Evolutionary conservation across 805 yeast genomes (phyloP).

Genomic region (Starmerella powellii): DNA sequence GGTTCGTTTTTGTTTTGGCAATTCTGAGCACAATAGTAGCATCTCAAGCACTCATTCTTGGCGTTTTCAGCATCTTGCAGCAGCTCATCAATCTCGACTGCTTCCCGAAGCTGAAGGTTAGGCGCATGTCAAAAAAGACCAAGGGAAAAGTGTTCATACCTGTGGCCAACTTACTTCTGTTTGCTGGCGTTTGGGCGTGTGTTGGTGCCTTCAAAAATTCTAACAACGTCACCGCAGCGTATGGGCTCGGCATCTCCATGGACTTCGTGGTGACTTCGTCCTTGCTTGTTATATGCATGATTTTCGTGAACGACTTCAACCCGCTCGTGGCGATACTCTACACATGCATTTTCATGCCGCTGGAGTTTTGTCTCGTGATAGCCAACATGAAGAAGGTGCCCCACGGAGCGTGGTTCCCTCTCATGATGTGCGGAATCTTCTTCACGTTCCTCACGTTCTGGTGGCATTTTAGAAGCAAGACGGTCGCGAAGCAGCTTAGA

Average conservation of each 20-base stretch:
- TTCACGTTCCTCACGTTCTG: conserved; percentile 34
- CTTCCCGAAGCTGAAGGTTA: conserved; percentile 39
- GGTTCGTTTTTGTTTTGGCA: conserved; percentile 41
- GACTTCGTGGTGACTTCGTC: conserved; percentile 44
- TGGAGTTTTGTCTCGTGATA: conserved; percentile 37
- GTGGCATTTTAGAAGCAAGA: conserved; percentile 36
- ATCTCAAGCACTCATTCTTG: conserved; percentile 46
- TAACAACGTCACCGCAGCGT: conserved; percentile 44
- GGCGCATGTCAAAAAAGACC: conserved; percentile 36
- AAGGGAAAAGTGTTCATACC: conserved; percentile 46
- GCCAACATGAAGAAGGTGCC: conserved; percentile 42
- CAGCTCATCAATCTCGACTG: conserved; percentile 45
- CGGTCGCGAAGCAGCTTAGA: conserved; percentile 9
- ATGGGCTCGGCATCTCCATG: conserved; percentile 46
- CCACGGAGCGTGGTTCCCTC: conserved; percentile 54
- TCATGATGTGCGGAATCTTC: conserved; percentile 35
- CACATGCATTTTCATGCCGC: conserved; percentile 34
- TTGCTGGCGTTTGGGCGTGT: conserved; percentile 41
- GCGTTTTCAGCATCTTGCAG: conserved; percentile 41
- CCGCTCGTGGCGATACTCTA: conserved; percentile 31
- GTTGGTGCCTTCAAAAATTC: conserved; percentile 43
- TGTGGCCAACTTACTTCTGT: conserved; percentile 37
- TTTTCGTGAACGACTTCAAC: conserved; percentile 36
- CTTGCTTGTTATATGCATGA: conserved; percentile 36
- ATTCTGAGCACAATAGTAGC: conserved; percentile 47